Evolutionary conservation across 1,284 basidiomycete genomes (phyloP), one percentile per base, ranked within the genome.

Genomic region (Cutaneotrichosporon sp.): DNA sequence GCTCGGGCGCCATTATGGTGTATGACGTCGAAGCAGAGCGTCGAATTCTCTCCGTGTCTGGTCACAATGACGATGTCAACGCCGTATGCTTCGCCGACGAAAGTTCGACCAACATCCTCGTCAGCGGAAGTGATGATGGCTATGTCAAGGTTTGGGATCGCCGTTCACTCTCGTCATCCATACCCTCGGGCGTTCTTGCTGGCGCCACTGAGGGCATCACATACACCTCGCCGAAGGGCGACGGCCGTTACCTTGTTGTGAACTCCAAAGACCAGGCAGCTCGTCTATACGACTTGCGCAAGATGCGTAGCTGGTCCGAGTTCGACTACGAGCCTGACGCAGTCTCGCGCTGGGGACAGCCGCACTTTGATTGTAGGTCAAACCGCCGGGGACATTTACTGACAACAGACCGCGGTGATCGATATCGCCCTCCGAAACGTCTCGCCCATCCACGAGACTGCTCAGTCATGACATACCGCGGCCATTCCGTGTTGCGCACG

Each of bases 141-240:
- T 93, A 87, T 72, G 78, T 97, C 60, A 97, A 97, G 80, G 84
- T 98, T 52, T 98, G 94, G 90, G 94, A 98, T 72, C 84, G 96
- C 47, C 84, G 96, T 21, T 94, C 90, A 1, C 76, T 98, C 10
- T 78, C 80, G 4, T 86, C 87, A 2, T 80, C 79, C 43, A 90
- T 87, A 61, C 90, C 94, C 2, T 90, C 91, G 0, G 94, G 94
- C 22, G 87, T 93, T 0, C 80, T 98, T 1, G 85, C 91, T 20
- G 94, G 96, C 0, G 94, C 97, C 55, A 97, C 92, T 0, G 92
- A 97, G 68, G 92, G 91, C 34, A 86, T 96, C 59, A 91, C 91
- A 4, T 87, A 88, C 62, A 88, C 90, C 8, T 86, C 88, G 20
- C 84, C 90, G 1, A 91, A 83, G 68, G 75, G 90, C 8, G 96